Base-by-base conservation (phyloP, 2,329 filamentous ascomycete species). In the Cladophialophora carrionii region DNA sequence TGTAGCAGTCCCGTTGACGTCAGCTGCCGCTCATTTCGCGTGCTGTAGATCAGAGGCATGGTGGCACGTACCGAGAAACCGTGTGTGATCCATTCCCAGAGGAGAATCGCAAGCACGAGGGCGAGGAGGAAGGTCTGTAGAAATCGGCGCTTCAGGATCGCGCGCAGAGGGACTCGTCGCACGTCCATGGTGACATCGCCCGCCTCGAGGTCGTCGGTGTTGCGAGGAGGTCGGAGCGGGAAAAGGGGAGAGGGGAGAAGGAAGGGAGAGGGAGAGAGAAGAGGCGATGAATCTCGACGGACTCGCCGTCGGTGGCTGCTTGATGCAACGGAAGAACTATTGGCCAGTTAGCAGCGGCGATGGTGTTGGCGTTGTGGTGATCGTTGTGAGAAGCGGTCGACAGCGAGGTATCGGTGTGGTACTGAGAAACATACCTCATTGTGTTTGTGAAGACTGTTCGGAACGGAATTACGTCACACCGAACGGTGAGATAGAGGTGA, bases 131-230 rank as follows among this genome's bases (percentile, higher is more conserved):
- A 37, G 12, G 31, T n/a, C 14, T 58, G 61, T n/a, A 54, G 12
- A n/a, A 56, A 20, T n/a, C 43, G 53, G 9, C 56, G 46, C 34
- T 56, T 63, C 5, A 57, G 26, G 29, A 55, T 4, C n/a, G 60
- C 22, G 34, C 60, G 59, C 7, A 59, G 55, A 48, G 54, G 46
- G 10, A 48, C 29, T 46, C 53, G 59, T 32, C 53, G 41, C n/a
- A 46, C 29, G 31, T 61, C 63, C 57, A 61, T 65, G 37, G 14
- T 65, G 56, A 54, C 57, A 41, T 51, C 57, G 41, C 57, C 55
- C 34, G 56, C 57, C 32, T 61, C 41, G 57, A 57, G 57, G 29
- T 64, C 51, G 17, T 46, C 26, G 31, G 26, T 8, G 46, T 52
- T 52, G 41, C 29, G 51, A 14, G 63, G 51, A 14, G 63, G 57